These are phyloP conservation scores for Dryas drummondii DNA, from an alignment of 306 rosid species.

Conservation along the genomic window DNA sequence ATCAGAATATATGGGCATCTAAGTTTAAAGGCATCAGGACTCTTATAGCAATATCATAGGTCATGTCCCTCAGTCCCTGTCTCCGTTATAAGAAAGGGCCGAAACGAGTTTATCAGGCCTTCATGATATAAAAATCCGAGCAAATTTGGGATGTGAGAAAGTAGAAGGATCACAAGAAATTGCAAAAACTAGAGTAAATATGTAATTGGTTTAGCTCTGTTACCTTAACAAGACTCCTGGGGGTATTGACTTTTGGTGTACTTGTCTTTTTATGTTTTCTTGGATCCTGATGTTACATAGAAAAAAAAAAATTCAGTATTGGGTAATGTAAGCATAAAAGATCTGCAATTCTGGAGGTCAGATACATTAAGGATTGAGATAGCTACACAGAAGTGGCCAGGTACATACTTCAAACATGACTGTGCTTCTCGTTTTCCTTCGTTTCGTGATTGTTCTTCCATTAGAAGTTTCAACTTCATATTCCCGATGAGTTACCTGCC, in stretches of 20 bases:
- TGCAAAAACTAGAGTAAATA: not conserved
- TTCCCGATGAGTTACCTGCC: slow-evolving; percentile 86
- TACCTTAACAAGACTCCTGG: slow-evolving; percentile 73
- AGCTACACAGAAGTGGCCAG: slow-evolving; percentile 22
- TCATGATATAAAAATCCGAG: not conserved
- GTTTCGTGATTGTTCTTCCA: slow-evolving; percentile 85
- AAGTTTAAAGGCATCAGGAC: slow-evolving; percentile 15
- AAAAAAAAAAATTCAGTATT: slow-evolving; percentile 28
- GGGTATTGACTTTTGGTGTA: slow-evolving; percentile 71
- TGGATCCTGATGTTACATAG: slow-evolving; percentile 57
- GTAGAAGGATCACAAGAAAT: not conserved
- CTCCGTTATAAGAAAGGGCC: too few species aligned
- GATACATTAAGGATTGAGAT: not conserved
- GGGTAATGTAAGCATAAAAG: slow-evolving; percentile 14
- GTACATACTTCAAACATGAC: slow-evolving; percentile 84
- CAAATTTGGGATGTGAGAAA: not conserved
- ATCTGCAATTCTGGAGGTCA: slow-evolving; percentile 19
- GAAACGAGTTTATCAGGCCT: too few species aligned
- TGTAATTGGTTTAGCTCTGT: slow-evolving; percentile 21
- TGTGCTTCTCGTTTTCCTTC: slow-evolving; percentile 89
- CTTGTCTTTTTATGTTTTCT: slow-evolving; percentile 56
- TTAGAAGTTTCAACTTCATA: slow-evolving; percentile 94
- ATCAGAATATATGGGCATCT: not conserved
- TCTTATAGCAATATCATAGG: slow-evolving; percentile 4
- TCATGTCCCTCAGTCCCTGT: not conserved